Evolutionary conservation across 2,329 filamentous ascomycete species (phyloP).

Genomic region (Septoria linicola): DNA sequence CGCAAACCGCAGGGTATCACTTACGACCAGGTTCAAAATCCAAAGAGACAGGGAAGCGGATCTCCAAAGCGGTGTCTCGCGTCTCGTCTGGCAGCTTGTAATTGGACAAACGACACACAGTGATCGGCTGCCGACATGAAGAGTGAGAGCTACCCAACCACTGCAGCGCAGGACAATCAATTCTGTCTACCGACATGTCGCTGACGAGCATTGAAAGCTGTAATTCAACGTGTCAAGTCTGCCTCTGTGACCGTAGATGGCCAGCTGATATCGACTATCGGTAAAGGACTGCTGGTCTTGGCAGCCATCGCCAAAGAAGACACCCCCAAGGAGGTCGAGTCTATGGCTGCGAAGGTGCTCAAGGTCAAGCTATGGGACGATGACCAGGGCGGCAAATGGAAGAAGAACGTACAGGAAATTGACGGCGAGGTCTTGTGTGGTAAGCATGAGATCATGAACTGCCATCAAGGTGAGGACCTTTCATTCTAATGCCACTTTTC

Average conservation of each 20-base stretch:
- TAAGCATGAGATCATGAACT: conserved; percentile 45
- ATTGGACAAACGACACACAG: conserved; percentile 7
- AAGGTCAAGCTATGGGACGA: conserved; percentile 93
- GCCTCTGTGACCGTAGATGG: conserved; percentile 94
- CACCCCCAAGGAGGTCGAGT: conserved; percentile 81
- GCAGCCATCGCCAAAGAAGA: conserved; percentile 89
- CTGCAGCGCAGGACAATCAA: conserved; percentile 3
- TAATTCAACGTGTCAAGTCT: conserved; percentile 89
- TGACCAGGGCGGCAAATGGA: conserved; percentile 80
- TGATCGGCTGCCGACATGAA: conserved; percentile 39
- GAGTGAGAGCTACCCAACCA: conserved; percentile 35
- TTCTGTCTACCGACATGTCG: conserved; percentile 14
- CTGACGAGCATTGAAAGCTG: conserved; percentile 57
- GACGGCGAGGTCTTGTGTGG: conserved; percentile 91
- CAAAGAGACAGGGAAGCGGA: not conserved
- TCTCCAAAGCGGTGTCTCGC: conserved; percentile 2
- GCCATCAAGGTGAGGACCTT: conserved; percentile 10
- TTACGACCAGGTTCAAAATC: not conserved
- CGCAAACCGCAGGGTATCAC: conserved; percentile 1
- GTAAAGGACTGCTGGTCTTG: conserved; percentile 84
- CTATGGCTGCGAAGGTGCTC: conserved; percentile 78
- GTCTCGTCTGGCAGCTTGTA: conserved; percentile 8
- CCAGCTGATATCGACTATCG: conserved; percentile 84
- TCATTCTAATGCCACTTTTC: conserved; percentile 15
- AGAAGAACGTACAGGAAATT: conserved; percentile 82